Base-by-base conservation (phyloP, 2,329 filamentous ascomycete genomes). In the Pyricularia pennisetigena region DNA sequence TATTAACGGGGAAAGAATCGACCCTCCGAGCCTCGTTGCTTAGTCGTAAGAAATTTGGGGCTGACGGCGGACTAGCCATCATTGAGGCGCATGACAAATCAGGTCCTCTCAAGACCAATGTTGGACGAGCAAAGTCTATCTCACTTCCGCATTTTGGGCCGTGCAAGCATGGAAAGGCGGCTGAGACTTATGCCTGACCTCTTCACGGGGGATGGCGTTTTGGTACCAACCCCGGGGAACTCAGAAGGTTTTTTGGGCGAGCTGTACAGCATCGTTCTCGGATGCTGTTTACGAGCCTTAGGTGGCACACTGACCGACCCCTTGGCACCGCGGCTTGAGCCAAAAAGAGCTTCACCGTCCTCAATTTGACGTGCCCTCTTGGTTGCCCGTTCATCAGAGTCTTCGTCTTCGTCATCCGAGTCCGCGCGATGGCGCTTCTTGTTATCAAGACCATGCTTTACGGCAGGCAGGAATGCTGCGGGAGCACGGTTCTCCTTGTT, bases 371-470 rank as follows among this genome's bases (percentile, higher is more conserved):
- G 86, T 57, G 81, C 82, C 78, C 88, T 89, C 82, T 90, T 90
- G 29, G 82, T 78, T 1, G 82, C 83, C 16, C 85, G 82, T 69
- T 82, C 79, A 2, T 75, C 77, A 2, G 78, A 82, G 70, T 83
- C 80, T 0, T 81, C 81, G 41, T 85, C 83, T 67, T 88, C 86
- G 68, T 86, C 85, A 61, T 87, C 85, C 65, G 82, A 82, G 67
- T 78, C 83, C 20, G 83, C 82, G n/a, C 87, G 82, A 72, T 84
- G 82, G 29, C 88, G 85, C 78, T 89, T 90, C 81, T 90, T 90
- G 78, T 86, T 89, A 8, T 80, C 76, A 78, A 90, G 85, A 23
- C 88, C 88, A 72, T 90, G 88, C 3, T 85, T 81, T 54, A 87
- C 82, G 57, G 82, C 81, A n/a, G 76, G 73, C 66, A 82, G 80